These are phyloP conservation scores for Colletotrichum tanaceti DNA, from an alignment of 2,329 filamentous ascomycete genomes.

Conservation along the genomic window DNA sequence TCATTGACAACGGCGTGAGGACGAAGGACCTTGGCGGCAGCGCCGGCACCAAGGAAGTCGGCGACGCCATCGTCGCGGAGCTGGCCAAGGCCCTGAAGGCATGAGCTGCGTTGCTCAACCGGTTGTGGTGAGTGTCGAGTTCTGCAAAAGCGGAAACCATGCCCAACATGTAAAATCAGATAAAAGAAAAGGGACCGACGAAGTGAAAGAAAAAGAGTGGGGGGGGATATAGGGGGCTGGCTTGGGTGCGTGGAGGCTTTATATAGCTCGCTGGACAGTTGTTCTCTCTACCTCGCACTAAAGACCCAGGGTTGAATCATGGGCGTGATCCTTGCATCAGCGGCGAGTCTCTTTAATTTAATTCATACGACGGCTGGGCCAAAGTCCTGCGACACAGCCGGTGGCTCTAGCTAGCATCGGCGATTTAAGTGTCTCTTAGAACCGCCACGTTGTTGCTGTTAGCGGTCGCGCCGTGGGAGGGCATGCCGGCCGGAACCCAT, in stretches of 20 bases:
- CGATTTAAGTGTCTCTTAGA: no score
- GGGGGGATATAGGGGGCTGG: not conserved
- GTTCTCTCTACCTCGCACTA: no score
- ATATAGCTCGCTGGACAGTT: not conserved
- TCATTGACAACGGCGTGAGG: slow-evolving; percentile 81
- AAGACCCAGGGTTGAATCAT: not conserved
- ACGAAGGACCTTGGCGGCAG: slow-evolving; percentile 89
- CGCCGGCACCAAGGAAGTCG: slow-evolving; percentile 69
- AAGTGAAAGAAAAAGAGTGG: not conserved
- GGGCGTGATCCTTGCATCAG: no score
- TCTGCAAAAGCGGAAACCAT: not conserved
- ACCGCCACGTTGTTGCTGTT: no score
- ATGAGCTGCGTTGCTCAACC: slow-evolving; percentile 5
- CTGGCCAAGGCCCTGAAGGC: slow-evolving; percentile 74
- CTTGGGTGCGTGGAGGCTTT: not conserved
- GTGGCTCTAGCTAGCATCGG: no score
- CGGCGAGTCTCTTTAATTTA: no score
- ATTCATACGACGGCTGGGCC: no score
- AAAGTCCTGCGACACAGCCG: no score
- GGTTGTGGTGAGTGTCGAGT: not conserved
- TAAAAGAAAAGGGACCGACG: not conserved
- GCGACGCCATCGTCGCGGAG: slow-evolving; percentile 81
- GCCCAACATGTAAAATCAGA: not conserved
- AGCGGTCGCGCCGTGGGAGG: no score
- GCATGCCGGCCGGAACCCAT: no score